Base-by-base conservation (phyloP, 257 asterid genomes). In the Fraxinus excelsior region DNA sequence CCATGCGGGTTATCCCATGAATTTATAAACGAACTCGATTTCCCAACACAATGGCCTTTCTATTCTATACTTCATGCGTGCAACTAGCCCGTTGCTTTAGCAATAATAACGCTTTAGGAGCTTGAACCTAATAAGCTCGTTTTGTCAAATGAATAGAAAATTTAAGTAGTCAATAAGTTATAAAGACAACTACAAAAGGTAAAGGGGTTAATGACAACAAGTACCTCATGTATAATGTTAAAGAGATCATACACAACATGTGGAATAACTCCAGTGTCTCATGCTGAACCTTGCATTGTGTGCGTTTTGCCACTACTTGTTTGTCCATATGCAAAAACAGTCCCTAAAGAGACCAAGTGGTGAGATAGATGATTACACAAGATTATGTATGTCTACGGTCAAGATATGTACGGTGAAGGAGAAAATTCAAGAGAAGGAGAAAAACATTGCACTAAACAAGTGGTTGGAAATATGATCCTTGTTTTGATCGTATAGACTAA, bases 261-360 rank as follows among this genome's bases (percentile, higher is more conserved):
- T 19, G 97, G 97, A 67, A 94, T 94, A 49, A 94, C 95, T 90
- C 98, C 98, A 65, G 92, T 97, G 83, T 94, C 97, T 23, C 80
- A 81, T 73, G 74, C 78, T 71, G 97, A 89, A 75, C 99, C 99
- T 34, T 97, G 94, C 97, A 94, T 94, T 2, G 99, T 94, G 79
- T 92, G 92, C 6, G 97, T 94, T 79, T 94, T 94, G 37, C 99
- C 99, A 80, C 97, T 92, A 74, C 96, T 94, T 65, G 99, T 94
- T 86, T 94, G 99, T 70, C 99, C 99, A 88, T 94, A 94, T 62
- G 99, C 99, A 88, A 94, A 94, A 35, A 94, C 99, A 60, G 97
- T 94, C 69, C 99, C 99, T 94, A 74, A 56, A 70, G 65, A 32
- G 69, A 67, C 53, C 75, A 78, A 70, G 70, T 72, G 29, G 26